A percentile compares a stretch with the other conserved stretches of the same genome.
phyloP scores from a whole-genome alignment of 176 grass and related monocot genomes.

The Musa itinerans region DNA sequence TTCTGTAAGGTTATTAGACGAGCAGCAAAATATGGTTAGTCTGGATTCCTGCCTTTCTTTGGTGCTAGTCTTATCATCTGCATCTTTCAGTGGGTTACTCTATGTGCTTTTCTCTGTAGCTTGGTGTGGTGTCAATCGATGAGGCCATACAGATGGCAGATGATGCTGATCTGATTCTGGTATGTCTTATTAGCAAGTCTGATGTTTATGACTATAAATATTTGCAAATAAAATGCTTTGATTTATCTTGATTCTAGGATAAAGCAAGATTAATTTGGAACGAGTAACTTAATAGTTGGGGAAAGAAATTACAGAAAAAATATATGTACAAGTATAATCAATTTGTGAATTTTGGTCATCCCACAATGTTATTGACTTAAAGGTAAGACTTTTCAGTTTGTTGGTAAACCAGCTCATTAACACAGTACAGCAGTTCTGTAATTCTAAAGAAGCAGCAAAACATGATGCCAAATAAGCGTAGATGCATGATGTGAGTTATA shows the following conservation, averaged over 20 bases:
- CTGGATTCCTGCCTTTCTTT: constrained; percentile 5
- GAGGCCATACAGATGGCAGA: constrained; percentile 65
- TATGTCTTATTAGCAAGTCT: constrained; percentile 23
- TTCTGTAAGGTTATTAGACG: constrained; percentile 82
- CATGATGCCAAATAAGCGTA: not conserved
- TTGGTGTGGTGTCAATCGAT: constrained; percentile 64
- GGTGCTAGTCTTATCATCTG: constrained; percentile 6
- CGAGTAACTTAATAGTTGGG: too few species aligned
- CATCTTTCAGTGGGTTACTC: not conserved
- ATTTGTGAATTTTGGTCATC: not conserved
- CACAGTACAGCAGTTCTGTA: not conserved
- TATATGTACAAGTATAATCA: not conserved
- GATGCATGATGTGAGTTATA: not conserved
- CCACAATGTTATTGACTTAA: not conserved
- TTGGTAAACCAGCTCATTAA: not conserved
- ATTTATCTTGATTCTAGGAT: not conserved
- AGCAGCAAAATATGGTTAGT: constrained; percentile 77
- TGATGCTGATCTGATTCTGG: constrained; percentile 57
- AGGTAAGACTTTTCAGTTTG: not conserved
- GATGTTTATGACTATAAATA: not conserved
- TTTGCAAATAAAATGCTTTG: not conserved
- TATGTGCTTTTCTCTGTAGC: constrained; percentile 27
- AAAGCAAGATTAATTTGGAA: too few species aligned
- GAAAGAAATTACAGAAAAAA: too few species aligned
- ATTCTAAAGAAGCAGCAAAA: not conserved